Percentiles rank a stretch among this genome's conserved stretches.
Conservation (phyloP, 1,284 basidiomycete genomes). For the Cryptococcus hybrid region DNA sequence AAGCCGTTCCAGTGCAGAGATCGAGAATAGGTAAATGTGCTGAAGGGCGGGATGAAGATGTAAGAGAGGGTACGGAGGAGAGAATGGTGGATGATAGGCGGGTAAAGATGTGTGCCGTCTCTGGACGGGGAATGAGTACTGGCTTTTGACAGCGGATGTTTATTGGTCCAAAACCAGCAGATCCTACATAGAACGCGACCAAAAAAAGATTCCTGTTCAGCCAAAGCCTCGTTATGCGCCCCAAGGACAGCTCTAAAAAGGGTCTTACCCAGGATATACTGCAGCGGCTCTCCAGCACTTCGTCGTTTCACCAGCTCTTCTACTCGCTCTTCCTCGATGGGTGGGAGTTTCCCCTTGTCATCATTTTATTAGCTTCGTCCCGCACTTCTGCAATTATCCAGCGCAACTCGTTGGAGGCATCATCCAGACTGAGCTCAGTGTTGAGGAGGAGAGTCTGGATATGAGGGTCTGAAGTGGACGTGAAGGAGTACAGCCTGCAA, state of each 20-base stretch:
- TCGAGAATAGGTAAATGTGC: slow-evolving; percentile 59
- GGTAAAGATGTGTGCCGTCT: slow-evolving; percentile 75
- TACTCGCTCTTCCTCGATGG: slow-evolving; percentile 16
- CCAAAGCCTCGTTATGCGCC: not conserved
- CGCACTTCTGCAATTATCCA: slow-evolving; percentile 35
- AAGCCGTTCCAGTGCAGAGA: slow-evolving; percentile 85
- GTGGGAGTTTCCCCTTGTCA: slow-evolving; percentile 7
- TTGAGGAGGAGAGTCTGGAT: slow-evolving; percentile 23
- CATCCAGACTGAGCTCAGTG: slow-evolving; percentile 31
- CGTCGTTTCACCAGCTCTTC: slow-evolving; percentile 46
- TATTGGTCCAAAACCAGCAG: slow-evolving; percentile 82
- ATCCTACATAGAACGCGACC: slow-evolving; percentile 56
- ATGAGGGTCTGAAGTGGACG: not conserved
- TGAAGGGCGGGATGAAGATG: slow-evolving; percentile 7
- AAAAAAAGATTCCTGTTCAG: not conserved
- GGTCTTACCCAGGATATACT: slow-evolving; percentile 77
- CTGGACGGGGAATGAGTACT: slow-evolving; percentile 84
- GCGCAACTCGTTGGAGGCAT: slow-evolving; percentile 39
- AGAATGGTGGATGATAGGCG: slow-evolving; percentile 21
- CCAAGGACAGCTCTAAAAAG: not conserved
- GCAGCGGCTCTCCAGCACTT: slow-evolving; percentile 71
- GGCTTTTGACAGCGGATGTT: slow-evolving; percentile 68
- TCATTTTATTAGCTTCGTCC: not conserved
- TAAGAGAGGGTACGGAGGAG: slow-evolving; percentile 8
- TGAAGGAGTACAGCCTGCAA: not conserved